These are phyloP conservation scores for Calonectria montana DNA, from an alignment of 2,329 filamentous ascomycete genomes.

Conservation along the genomic window DNA sequence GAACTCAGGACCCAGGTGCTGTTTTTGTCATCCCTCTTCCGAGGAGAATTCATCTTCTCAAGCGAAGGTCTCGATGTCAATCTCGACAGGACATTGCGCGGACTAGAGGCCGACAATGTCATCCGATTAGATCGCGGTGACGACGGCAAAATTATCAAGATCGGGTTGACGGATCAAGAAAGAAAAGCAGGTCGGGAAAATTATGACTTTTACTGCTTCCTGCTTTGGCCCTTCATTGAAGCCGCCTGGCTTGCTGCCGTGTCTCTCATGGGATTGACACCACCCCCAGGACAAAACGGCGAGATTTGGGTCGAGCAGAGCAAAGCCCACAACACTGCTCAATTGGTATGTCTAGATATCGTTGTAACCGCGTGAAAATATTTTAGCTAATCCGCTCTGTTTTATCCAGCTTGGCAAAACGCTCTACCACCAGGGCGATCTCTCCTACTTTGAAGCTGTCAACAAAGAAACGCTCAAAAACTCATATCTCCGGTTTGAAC, in stretches of 20 bases:
- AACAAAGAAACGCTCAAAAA: conserved; percentile 99
- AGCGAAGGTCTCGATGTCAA: conserved; percentile 86
- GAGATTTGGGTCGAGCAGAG: conserved; percentile 82
- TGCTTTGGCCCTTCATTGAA: conserved; percentile 99
- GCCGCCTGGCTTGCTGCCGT: conserved; percentile 92
- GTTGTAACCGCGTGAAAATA: not conserved
- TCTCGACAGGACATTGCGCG: conserved; percentile 80
- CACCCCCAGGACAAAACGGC: conserved; percentile 69
- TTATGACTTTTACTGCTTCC: conserved; percentile 98
- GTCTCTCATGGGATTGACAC: conserved; percentile 86
- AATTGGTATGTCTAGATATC: conserved; percentile 67
- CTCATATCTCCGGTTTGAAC: conserved; percentile 86
- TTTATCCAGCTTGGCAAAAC: conserved; percentile 84
- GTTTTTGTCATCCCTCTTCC: conserved; percentile 93
- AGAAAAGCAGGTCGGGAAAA: conserved; percentile 87
- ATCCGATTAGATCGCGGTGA: conserved; percentile 73
- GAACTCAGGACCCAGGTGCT: conserved; percentile 82
- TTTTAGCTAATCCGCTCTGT: conserved; percentile 21
- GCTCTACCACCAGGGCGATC: conserved; percentile 95
- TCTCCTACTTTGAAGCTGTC: conserved; percentile 97
- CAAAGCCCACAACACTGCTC: conserved; percentile 83
- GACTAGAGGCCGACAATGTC: conserved; percentile 82
- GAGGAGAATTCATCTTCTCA: conserved; percentile 96
- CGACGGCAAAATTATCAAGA: conserved; percentile 66
- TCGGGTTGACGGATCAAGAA: conserved; percentile 83